Evolutionary conservation across 257 asterid species (phyloP).

Genomic region (Echites panduratus): DNA sequence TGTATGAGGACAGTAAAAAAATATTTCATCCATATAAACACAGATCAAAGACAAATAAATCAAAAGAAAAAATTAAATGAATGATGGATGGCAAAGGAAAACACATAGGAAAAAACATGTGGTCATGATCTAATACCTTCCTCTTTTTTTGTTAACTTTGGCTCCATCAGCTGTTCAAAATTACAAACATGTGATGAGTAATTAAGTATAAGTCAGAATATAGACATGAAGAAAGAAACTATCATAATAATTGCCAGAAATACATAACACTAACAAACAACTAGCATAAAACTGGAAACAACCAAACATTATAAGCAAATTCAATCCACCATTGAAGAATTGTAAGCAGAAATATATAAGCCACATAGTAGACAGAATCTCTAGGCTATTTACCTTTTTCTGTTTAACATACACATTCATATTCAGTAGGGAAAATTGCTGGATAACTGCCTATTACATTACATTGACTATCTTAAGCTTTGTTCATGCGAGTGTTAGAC

Average conservation of each 20-base stretch:
- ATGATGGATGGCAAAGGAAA: background rate
- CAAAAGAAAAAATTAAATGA: background rate
- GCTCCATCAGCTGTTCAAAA: conserved; percentile 53
- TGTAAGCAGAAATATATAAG: background rate
- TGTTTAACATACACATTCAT: background rate
- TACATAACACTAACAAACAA: background rate
- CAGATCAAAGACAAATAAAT: background rate
- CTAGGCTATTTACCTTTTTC: background rate
- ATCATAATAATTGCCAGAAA: background rate
- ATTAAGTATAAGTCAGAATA: background rate
- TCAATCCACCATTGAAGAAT: background rate
- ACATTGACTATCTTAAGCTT: background rate
- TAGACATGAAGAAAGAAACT: background rate
- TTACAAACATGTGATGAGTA: background rate
- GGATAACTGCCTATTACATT: background rate
- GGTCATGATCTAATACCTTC: conserved; percentile 51
- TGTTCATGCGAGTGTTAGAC: background rate
- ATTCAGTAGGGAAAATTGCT: background rate
- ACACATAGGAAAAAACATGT: background rate
- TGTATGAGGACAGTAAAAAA: background rate
- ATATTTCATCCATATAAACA: background rate
- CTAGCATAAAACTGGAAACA: background rate
- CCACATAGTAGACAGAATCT: background rate
- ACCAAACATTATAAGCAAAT: background rate
- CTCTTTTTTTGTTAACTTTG: conserved; percentile 57